Evolutionary conservation across 1,139 yeast genomes (phyloP), one percentile per base, ranked within the genome.

Genomic region (Lodderomyces jiufengensis): DNA sequence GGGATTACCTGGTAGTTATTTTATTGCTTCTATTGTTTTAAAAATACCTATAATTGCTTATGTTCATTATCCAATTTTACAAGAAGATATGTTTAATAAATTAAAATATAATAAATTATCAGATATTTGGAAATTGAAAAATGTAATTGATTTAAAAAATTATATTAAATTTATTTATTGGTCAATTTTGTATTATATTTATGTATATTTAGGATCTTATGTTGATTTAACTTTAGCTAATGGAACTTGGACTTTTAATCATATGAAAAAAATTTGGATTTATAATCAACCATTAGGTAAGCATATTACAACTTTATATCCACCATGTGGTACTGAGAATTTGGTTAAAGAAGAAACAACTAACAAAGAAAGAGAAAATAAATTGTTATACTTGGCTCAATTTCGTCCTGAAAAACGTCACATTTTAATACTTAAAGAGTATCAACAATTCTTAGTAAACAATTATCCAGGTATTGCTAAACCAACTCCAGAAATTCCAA

Each of bases 371-470:
- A 69, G 95, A 43, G 61, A 70, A 36, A 77, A 82, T 37, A 70
- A 70, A 24, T 66, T 88, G 41, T 70, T 92, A 7, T 87, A 83
- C 41, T 63, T 94, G 35, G 97, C 97, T 0, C 99, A 94, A 59
- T 94, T 86, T 61, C 77, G 99, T 41, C 94, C 96, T 1, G 99
- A 94, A 56, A 94, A 94, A 59, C 78, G 98, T 44, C 98, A 94
- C 53, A 70, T 61, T 13, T 65, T 92, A 36, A 72, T 90, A 3
- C 59, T 92, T 29, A 49, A 59, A 3, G 80, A 87, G 47, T 94
- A 77, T 59, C 64, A 78, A 9, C 59, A 68, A 37, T 84, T 80
- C 49, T 49, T 69, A 57, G 27, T 42, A 38, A 30, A 40, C 38
- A 39, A 43, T 15, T 43, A 31, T 31, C 44, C 49, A 9, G 34